Evolutionary conservation across 495 filamentous ascomycete species (phyloP).

Genomic region (Lasiosphaeria miniovina): DNA sequence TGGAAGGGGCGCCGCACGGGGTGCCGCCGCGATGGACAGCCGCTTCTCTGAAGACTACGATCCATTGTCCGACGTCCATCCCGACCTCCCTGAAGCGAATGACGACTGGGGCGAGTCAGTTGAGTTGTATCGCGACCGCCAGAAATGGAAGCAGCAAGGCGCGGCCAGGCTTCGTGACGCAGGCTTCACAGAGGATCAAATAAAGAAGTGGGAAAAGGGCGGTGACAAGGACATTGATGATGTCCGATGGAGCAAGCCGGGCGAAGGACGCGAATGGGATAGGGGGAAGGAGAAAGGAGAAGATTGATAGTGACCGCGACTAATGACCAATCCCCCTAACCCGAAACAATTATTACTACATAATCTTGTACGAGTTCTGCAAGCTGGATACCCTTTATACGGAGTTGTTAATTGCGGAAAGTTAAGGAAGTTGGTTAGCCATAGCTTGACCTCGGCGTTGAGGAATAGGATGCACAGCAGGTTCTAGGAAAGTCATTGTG

Average conservation of each 20-base stretch:
- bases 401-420: no score
- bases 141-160: conserved; percentile 74
- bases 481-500: no score
- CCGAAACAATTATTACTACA: no score
- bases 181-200: conserved; percentile 74
- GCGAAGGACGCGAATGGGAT: conserved; percentile 88
- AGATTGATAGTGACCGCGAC: no score
- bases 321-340: no score
- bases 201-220: conserved; percentile 75
- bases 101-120: conserved; percentile 83
- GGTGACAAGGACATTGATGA: conserved; percentile 62
- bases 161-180: conserved; percentile 74
- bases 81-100: conserved; percentile 33
- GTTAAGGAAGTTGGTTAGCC: no score
- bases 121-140: conserved; percentile 76
- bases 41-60: conserved; percentile 79
- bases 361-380: no score
- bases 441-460: no score
- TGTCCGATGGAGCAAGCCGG: conserved; percentile 75
- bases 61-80: conserved; percentile 65
- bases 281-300: conserved; percentile 18
- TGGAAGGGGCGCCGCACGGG: conserved; percentile 66
- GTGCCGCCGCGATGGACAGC: conserved; percentile 68
- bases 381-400: no score
- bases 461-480: no score